Base-by-base conservation (phyloP, 164 flowering plant genomes). In the Berberis vulgaris region DNA sequence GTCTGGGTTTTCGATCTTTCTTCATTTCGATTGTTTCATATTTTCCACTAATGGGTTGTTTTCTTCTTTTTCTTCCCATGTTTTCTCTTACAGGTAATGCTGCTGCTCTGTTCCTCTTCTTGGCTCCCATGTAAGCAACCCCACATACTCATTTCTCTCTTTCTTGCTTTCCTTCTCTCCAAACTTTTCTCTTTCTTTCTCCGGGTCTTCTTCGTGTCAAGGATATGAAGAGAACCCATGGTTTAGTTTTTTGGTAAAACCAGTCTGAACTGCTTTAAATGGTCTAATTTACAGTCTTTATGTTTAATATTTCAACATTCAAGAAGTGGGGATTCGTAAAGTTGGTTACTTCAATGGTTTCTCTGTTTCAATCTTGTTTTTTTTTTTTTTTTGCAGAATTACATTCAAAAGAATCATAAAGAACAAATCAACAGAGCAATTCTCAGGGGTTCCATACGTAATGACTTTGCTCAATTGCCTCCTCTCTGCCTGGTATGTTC, bases 391-490 rank as follows among this genome's bases (percentile, higher is more conserved):
- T 43, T 8, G 62, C 47, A 93, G 97, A 77, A 81, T 90, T 10
- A 93, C 98, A 54, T 93, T 86, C 73, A 73, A 76, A 74, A 81
- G 98, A 73, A 83, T 93, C 71, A 57, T 90, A 0, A 72, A 49
- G 65, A 80, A 73, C 69, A 87, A 71, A 70, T 87, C 96, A 2
- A 88, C 97, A 4, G 95, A 90, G 77, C 77, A 90, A 41, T 93
- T 93, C 67, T 93, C 98, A 8, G 96, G 98, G 59, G 69, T 93
- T 11, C 98, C 98, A 0, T 90, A 90, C 72, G 84, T 84, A 47
- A 82, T 89, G 89, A 83, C 97, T 38, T 61, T 88, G 68, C 91
- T 90, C 79, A 90, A 88, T 75, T 85, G 92, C 67, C 90, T 93
- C 66, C 91, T 93, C 53, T 83, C 97, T 8, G 89, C 96, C 46